These are phyloP conservation scores for Nitzschia palea DNA, from an alignment of 108 stramenopile species.

Conservation along the genomic window DNA sequence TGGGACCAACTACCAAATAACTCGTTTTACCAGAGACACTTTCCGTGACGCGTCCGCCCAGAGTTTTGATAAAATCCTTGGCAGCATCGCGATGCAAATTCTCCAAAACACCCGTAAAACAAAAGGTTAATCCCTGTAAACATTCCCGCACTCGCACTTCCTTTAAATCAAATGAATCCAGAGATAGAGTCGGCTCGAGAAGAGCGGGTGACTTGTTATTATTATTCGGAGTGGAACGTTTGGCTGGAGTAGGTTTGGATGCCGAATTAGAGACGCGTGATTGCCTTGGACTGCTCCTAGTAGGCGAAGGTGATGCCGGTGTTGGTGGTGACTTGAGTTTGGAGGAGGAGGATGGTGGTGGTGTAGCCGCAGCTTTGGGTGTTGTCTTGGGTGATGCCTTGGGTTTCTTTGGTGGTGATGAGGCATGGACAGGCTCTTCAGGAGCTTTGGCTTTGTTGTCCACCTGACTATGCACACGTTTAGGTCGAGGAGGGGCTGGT, in stretches of 20 bases:
- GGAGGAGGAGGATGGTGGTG: too few species aligned
- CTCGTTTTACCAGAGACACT: conserved; percentile 83
- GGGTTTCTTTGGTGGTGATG: too few species aligned
- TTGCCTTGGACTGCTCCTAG: background rate
- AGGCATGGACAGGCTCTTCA: too few species aligned
- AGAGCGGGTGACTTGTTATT: background rate
- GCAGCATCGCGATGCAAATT: conserved; percentile 62
- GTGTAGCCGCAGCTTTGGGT: too few species aligned
- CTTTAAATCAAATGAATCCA: conserved; percentile 22
- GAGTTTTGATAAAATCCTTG: conserved; percentile 67
- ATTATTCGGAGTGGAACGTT: background rate
- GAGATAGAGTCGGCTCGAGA: background rate
- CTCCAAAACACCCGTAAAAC: conserved; percentile 72
- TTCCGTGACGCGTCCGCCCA: conserved; percentile 82
- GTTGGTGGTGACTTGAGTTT: too few species aligned
- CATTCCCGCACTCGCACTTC: conserved; percentile 29
- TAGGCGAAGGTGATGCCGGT: too few species aligned
- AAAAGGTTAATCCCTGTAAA: conserved; percentile 66
- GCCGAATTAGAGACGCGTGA: background rate
- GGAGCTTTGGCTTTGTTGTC: too few species aligned
- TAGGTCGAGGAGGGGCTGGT: too few species aligned
- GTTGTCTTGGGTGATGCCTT: too few species aligned
- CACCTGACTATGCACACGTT: too few species aligned
- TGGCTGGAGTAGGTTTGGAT: background rate
- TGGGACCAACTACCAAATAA: conserved; percentile 79